Percentiles rank a stretch among this genome's conserved stretches.
These are phyloP conservation scores for Sisymbrium altissimum DNA, from an alignment of 345 rosid species.

Conservation along the genomic window DNA sequence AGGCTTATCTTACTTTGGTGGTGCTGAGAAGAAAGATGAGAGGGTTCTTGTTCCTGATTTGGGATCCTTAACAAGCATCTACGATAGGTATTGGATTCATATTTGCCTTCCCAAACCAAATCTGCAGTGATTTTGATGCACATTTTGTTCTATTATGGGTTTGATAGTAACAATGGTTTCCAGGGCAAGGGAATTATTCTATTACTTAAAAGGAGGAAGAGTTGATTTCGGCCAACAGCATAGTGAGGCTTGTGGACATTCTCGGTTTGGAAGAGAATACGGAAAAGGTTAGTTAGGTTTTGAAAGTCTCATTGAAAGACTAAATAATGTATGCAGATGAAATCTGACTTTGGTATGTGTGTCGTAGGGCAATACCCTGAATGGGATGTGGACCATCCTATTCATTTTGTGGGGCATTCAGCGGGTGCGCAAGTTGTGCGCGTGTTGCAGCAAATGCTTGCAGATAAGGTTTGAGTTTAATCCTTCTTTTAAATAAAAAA, in stretches of 20 bases:
- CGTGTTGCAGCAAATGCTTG: constrained; percentile 97
- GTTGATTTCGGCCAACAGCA: constrained; percentile 96
- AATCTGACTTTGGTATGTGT: constrained; percentile 17
- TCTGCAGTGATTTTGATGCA: not conserved
- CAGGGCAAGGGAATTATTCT: constrained; percentile 88
- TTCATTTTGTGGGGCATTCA: constrained; percentile 96
- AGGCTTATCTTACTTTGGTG: constrained; percentile 90
- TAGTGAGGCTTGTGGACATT: constrained; percentile 83
- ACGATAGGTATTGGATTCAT: constrained; percentile 59
- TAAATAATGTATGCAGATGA: not conserved
- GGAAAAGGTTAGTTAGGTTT: constrained; percentile 60
- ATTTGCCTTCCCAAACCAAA: not conserved
- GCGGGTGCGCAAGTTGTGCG: constrained; percentile 99
- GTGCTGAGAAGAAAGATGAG: constrained; percentile 97
- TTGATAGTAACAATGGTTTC: constrained; percentile 14
- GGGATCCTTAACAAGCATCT: constrained; percentile 88
- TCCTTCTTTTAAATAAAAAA: not conserved
- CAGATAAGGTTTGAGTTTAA: constrained; percentile 59
- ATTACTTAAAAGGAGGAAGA: constrained; percentile 88
- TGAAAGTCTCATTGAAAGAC: not conserved
- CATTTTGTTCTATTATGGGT: not conserved
- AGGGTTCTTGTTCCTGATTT: constrained; percentile 96
- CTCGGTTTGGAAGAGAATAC: constrained; percentile 79
- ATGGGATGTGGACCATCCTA: constrained; percentile 96
- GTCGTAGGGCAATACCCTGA: constrained; percentile 78